Base-by-base conservation (phyloP, 768 basidiomycete genomes). In the Kondoa malvinella region DNA sequence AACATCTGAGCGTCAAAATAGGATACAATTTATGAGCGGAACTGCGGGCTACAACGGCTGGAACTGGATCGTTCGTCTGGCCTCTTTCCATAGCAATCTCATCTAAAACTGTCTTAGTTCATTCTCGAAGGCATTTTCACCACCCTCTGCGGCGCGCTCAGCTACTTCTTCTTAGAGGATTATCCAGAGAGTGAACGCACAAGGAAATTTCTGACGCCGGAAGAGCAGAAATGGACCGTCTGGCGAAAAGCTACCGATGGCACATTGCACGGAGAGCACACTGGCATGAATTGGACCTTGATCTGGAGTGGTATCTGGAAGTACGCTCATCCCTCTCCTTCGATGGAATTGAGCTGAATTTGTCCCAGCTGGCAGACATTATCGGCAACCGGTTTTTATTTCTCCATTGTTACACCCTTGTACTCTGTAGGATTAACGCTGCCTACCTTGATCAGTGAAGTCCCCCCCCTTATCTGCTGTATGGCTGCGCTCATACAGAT, bases 281-380 rank as follows among this genome's bases (percentile, higher is more conserved):
- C 68, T 17, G 57, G 66, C 4, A 50, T 73, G 27, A 63, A 34
- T 29, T 66, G 65, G 65, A 68, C 61, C 17, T 68, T 67, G 27
- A 66, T 74, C 68, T 26, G 30, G 34, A 30, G 56, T 21, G 73
- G 72, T 3, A 60, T 74, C 29, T 33, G 50, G 50, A 70, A 71
- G n/a, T n/a, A n/a, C n/a, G n/a, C n/a, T n/a, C n/a, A n/a, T n/a
- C n/a, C n/a, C n/a, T n/a, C n/a, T n/a, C n/a, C n/a, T n/a, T n/a
- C n/a, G n/a, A n/a, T n/a, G n/a, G n/a, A n/a, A n/a, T n/a, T n/a
- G n/a, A n/a, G n/a, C n/a, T n/a, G n/a, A n/a, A n/a, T n/a, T n/a
- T n/a, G n/a, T n/a, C n/a, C n/a, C n/a, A n/a, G n/a, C 64, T 73
- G 71, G 71, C 72, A 74, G 56, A 60, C 68, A 25, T 72, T 59